Evolutionary conservation across 805 yeast genomes (phyloP).

Genomic region (Dipodascus geniculatus): DNA sequence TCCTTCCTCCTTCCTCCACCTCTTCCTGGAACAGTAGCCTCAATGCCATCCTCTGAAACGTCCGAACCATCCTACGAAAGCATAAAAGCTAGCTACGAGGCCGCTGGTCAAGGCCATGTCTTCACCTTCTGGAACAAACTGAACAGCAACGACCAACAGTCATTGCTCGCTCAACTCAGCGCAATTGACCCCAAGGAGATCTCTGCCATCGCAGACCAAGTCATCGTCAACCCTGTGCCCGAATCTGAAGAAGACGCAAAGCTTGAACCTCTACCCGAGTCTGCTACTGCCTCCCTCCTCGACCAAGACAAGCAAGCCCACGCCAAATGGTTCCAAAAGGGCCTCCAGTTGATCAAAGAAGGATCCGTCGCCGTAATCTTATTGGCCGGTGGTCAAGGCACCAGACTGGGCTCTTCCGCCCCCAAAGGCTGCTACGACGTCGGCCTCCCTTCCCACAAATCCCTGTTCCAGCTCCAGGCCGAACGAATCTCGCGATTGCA

Average conservation of each 20-base stretch:
- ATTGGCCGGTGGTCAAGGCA: slow-evolving; percentile 99
- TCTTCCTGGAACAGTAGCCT: too few relatives aligned
- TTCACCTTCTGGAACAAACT: slow-evolving; percentile 27
- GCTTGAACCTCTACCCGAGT: slow-evolving; percentile 22
- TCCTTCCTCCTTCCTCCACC: too few relatives aligned
- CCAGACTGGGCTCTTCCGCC: slow-evolving; percentile 75
- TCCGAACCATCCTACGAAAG: slow-evolving; percentile 1
- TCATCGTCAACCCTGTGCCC: slow-evolving; percentile 11
- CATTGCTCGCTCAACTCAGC: slow-evolving; percentile 24
- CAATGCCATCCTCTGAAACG: too few relatives aligned
- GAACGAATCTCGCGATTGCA: slow-evolving; percentile 65
- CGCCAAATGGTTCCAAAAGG: slow-evolving; percentile 36
- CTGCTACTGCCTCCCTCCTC: slow-evolving; percentile 21
- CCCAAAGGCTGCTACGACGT: slow-evolving; percentile 95
- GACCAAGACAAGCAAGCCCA: slow-evolving; percentile 24
- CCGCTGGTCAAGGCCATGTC: slow-evolving; percentile 31
- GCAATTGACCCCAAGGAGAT: slow-evolving; percentile 27
- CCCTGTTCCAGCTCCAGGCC: slow-evolving; percentile 87
- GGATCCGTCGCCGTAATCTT: slow-evolving; percentile 80
- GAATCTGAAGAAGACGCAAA: slow-evolving; percentile 5
- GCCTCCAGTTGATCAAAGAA: slow-evolving; percentile 53
- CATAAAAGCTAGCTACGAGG: slow-evolving; percentile 17
- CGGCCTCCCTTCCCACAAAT: slow-evolving; percentile 70
- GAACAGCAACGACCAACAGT: slow-evolving; percentile 14
- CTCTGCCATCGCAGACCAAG: slow-evolving; percentile 19